A percentile compares a stretch with the other conserved stretches of the same genome.
These are phyloP conservation scores for Pythium pectinolyticum DNA, from an alignment of 352 stramenopile species.

Conservation along the genomic window DNA sequence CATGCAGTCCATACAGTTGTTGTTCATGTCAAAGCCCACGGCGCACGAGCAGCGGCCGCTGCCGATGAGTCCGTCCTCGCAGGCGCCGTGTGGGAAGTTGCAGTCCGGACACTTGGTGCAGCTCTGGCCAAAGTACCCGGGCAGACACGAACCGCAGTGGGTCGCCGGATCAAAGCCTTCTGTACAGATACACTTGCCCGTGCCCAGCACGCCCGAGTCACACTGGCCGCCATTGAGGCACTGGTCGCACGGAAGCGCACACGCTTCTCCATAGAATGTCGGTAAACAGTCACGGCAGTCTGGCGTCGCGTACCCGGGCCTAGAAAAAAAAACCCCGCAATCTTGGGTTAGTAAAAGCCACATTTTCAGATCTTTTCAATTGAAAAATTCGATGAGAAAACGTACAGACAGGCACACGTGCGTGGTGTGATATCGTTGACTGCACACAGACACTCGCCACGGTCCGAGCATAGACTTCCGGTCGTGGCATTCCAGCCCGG, in stretches of 20 bases:
- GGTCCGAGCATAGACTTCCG: slow-evolving; percentile 49
- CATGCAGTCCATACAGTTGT: slow-evolving; percentile 86
- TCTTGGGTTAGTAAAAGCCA: not conserved
- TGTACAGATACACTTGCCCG: slow-evolving; percentile 66
- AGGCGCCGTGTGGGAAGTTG: slow-evolving; percentile 85
- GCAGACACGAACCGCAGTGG: slow-evolving; percentile 76
- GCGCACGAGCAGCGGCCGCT: slow-evolving; percentile 84
- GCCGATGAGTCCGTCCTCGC: slow-evolving; percentile 76
- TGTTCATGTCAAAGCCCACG: slow-evolving; percentile 69
- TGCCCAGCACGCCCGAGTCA: slow-evolving; percentile 57
- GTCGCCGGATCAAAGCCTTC: slow-evolving; percentile 77
- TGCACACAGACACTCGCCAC: slow-evolving; percentile 73
- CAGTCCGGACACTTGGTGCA: slow-evolving; percentile 78
- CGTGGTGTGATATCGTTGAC: slow-evolving; percentile 59
- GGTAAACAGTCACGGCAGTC: slow-evolving; percentile 68
- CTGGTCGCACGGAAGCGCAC: slow-evolving; percentile 57
- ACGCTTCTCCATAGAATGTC: slow-evolving; percentile 58
- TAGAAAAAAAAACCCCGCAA: slow-evolving; percentile 13
- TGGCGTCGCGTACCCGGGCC: slow-evolving; percentile 60
- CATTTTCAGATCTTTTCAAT: not conserved
- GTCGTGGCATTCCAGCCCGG: slow-evolving; percentile 69
- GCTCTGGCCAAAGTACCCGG: slow-evolving; percentile 65
- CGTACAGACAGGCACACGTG: slow-evolving; percentile 70
- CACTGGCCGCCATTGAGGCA: slow-evolving; percentile 78
- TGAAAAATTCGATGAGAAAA: slow-evolving; percentile 25